Conservation (phyloP, 73 alveolate species). For the Blepharisma stoltei region DNA sequence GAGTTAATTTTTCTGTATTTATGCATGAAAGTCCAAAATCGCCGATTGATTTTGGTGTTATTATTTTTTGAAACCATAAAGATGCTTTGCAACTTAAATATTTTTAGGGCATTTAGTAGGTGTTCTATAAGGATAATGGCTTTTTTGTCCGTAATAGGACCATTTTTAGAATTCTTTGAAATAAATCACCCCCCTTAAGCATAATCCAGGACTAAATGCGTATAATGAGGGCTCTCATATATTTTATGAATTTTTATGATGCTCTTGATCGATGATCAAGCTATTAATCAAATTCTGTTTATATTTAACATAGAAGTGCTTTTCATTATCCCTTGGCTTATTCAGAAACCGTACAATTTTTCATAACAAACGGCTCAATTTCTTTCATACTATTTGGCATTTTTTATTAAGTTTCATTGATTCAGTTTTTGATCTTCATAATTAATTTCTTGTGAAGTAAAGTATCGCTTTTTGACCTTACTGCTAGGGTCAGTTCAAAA, state of each 20-base stretch:
- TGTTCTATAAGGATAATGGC: neutral
- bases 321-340: neutral
- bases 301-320: neutral
- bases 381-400: neutral
- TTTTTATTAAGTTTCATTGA: neutral
- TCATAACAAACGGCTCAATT: conserved; percentile 1
- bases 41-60: conserved; percentile 50
- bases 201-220: conserved; percentile 60
- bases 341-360: neutral
- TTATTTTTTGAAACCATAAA: conserved; percentile 51
- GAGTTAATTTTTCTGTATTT: conserved; percentile 43
- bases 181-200: conserved; percentile 64
- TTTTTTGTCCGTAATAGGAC: neutral
- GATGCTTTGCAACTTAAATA: conserved; percentile 67
- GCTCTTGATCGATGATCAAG: neutral
- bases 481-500: no score
- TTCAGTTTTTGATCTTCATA: neutral
- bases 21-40: conserved; percentile 68
- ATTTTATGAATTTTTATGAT: conserved; percentile 76
- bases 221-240: conserved; percentile 64
- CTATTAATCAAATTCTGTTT: neutral
- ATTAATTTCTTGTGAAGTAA: neutral
- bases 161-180: neutral
- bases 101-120: conserved; percentile 40
- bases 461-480: neutral